A percentile compares a stretch with the other conserved stretches of the same genome.
These are phyloP conservation scores for Ophiocordyceps polyrhachis-furcata DNA, from an alignment of 2,329 filamentous ascomycete species.

Conservation along the genomic window DNA sequence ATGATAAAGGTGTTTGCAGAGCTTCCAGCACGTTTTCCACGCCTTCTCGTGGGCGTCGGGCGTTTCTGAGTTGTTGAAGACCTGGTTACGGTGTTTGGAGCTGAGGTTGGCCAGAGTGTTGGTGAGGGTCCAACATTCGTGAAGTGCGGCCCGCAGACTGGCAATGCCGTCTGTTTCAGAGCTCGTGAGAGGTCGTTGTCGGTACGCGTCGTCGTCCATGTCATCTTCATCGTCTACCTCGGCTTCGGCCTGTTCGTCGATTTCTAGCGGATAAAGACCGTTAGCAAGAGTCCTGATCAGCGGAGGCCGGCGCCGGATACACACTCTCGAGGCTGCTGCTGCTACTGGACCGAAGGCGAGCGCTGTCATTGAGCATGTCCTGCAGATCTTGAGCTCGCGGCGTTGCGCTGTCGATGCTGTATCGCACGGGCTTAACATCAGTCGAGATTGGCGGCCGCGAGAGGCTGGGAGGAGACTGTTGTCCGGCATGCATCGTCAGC, in stretches of 20 bases:
- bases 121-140: slow-evolving; percentile 86
- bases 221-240: slow-evolving; percentile 35
- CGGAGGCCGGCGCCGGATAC: slow-evolving; percentile 7
- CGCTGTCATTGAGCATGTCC: slow-evolving; percentile 43
- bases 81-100: slow-evolving; percentile 61
- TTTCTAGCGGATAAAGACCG: slow-evolving; percentile 21
- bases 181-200: slow-evolving; percentile 20
- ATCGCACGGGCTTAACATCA: slow-evolving; percentile 45
- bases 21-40: slow-evolving; percentile 85
- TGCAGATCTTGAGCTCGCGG: slow-evolving; percentile 69
- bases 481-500: neutral
- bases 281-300: too few relatives aligned
- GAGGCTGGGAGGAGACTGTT: slow-evolving; percentile 13
- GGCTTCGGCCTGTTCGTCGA: slow-evolving; percentile 32
- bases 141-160: slow-evolving; percentile 56
- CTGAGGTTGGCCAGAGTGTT: slow-evolving; percentile 77
- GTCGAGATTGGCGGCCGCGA: slow-evolving; percentile 59
- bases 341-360: slow-evolving; percentile 42
- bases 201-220: slow-evolving; percentile 28
- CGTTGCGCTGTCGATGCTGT: slow-evolving; percentile 51
- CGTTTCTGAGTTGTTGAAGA: slow-evolving; percentile 56
- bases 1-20: slow-evolving; percentile 79
- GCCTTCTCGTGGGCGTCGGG: slow-evolving; percentile 69
- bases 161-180: slow-evolving; percentile 39
- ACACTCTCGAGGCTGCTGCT: slow-evolving; percentile 63